Evolutionary conservation across 129 eudicot genomes (phyloP).

Genomic region (Daucus carota): DNA sequence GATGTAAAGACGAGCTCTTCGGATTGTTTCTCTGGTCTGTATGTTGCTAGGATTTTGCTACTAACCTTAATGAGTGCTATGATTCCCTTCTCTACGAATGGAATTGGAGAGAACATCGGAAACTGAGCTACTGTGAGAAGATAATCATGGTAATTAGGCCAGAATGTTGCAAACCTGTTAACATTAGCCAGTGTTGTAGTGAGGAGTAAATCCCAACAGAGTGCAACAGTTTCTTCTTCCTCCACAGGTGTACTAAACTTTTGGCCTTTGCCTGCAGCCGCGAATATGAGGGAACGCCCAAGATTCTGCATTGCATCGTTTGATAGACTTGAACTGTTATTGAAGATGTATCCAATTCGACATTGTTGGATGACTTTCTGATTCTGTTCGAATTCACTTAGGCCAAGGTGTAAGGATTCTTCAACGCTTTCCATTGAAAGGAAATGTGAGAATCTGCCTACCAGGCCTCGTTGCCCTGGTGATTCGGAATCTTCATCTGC

Average conservation of each 20-base stretch:
- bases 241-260: conserved; percentile 78
- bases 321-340: conserved; percentile 53
- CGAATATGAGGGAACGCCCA: conserved; percentile 62
- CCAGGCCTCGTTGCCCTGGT: conserved; percentile 36
- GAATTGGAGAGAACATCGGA: conserved; percentile 69
- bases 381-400: conserved; percentile 84
- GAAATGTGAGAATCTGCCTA: conserved; percentile 57
- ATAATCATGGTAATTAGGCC: conserved; percentile 74
- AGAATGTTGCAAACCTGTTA: conserved; percentile 44
- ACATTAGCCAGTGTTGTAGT: conserved; percentile 39
- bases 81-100: conserved; percentile 75
- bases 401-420: conserved; percentile 56
- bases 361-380: conserved; percentile 81
- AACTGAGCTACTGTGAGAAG: conserved; percentile 53
- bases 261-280: conserved; percentile 93
- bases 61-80: conserved; percentile 48
- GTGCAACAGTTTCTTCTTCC: conserved; percentile 84
- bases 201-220: conserved; percentile 79
- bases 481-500: conserved; percentile 33
- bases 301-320: conserved; percentile 58
- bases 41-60: conserved; percentile 41
- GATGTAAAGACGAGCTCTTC: conserved; percentile 80
- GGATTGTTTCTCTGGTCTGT: conserved; percentile 31
- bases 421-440: conserved; percentile 76
- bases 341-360: conserved; percentile 65